phyloP scores from a whole-genome alignment of 768 basidiomycete genomes.

The Pleurotus giganteus region DNA sequence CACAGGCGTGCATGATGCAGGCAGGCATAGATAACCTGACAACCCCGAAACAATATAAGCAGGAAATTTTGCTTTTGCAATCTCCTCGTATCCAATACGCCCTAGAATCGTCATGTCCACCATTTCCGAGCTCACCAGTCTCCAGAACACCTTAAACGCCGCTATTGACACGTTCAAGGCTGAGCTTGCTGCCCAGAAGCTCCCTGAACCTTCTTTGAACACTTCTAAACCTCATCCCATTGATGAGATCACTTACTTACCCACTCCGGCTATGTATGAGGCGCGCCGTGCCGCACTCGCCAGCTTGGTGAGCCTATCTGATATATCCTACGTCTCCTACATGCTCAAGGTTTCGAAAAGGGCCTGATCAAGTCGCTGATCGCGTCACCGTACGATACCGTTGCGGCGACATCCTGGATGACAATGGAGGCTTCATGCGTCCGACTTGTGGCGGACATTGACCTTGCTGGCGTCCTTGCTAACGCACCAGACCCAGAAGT shows the following conservation, averaged over 20 bases:
- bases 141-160: slow-evolving; percentile 36
- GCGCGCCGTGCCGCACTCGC: slow-evolving; percentile 32
- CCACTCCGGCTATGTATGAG: slow-evolving; percentile 34
- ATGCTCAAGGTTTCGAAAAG: slow-evolving; percentile 16
- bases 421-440: slow-evolving; percentile 30
- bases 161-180: slow-evolving; percentile 38
- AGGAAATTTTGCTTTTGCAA: neutral
- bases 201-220: slow-evolving; percentile 33
- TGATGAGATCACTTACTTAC: slow-evolving; percentile 33
- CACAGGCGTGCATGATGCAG: neutral
- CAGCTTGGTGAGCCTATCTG: slow-evolving; percentile 23
- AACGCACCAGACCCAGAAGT: slow-evolving; percentile 26
- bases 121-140: slow-evolving; percentile 34
- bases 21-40: neutral
- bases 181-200: slow-evolving; percentile 31
- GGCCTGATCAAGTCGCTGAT: slow-evolving; percentile 33
- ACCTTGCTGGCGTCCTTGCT: slow-evolving; percentile 29
- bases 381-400: slow-evolving; percentile 34
- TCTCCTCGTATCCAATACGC: neutral
- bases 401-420: slow-evolving; percentile 32
- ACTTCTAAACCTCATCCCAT: slow-evolving; percentile 34
- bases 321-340: neutral
- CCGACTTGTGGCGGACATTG: slow-evolving; percentile 32
- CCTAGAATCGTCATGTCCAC: slow-evolving; percentile 21
- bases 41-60: slow-evolving; percentile 4